Base-by-base conservation (phyloP, 176 grass and related monocot species). In the Phyllostachys edulis region DNA sequence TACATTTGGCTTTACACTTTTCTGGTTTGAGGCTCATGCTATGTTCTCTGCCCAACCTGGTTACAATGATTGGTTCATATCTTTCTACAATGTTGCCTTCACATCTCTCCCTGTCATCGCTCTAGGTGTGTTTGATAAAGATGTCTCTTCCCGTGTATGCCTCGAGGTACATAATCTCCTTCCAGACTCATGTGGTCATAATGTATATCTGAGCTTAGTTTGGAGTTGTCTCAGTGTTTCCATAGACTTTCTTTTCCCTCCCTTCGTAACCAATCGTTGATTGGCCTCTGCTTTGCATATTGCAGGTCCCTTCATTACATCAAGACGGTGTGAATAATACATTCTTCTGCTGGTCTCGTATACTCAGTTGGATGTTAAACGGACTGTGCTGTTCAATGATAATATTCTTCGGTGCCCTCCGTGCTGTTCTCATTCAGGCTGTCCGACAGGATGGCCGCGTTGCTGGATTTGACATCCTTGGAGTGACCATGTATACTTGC, bases 31-130 rank as follows among this genome's bases (percentile, higher is more conserved):
- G 78, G 95, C 90, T 29, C 86, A 97, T 91, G 82, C 95, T 77
- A 91, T 92, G 78, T 97, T 93, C 90, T 97, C 95, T 23, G 95
- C 88, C 45, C 89, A 94, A 73, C 85, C 95, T 73, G 95, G 88
- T n/a, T 97, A 94, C 71, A 93, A 94, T 76, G 92, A 97, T 86
- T 97, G 95, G 95, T 97, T 86, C 84, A 82, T 97, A 67, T 91
- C 95, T 55, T 90, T 90, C 61, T 97, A 97, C 82, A 97, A 94
- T 75, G 92, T 97, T 47, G 84, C 92, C 70, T 97, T 97, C 82
- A 97, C 95, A 24, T 97, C 95, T 76, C 95, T 97, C 71, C 95
- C 95, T 62, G 95, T 94, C 73, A 94, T 97, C 23, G 92, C 95
- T 52, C 82, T 97, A 45, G 95, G 95, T 63, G 95, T 97, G 15